phyloP scores from a whole-genome alignment of 345 rosid genomes.

The Salix caprea region DNA sequence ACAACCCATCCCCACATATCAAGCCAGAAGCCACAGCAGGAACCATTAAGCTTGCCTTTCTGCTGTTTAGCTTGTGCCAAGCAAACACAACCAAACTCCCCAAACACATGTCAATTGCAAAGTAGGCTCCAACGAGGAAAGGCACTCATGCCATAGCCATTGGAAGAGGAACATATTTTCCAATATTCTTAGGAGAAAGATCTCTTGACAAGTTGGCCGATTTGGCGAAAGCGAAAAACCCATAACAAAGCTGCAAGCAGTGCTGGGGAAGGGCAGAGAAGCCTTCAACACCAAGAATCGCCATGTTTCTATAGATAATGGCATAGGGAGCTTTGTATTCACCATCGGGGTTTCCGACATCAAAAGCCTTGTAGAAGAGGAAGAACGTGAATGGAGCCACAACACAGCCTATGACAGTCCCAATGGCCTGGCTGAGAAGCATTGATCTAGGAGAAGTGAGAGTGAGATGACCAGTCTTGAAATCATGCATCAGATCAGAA shows the following conservation, averaged over 20 bases:
- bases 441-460: conserved; percentile 84
- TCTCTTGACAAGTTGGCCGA: conserved; percentile 61
- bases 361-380: conserved; percentile 84
- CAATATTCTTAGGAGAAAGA: conserved; percentile 36
- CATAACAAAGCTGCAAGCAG: conserved; percentile 80
- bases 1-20: no score
- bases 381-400: conserved; percentile 84
- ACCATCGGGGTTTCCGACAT: conserved; percentile 84
- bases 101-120: no score
- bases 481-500: conserved; percentile 92
- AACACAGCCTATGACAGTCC: conserved; percentile 64
- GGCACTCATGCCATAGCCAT: conserved; percentile 95
- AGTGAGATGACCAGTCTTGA: conserved; percentile 84
- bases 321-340: conserved; percentile 96
- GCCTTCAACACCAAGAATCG: conserved; percentile 87
- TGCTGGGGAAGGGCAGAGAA: conserved; percentile 84
- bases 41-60: no score
- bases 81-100: no score
- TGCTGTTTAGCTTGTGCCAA: no score
- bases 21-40: no score
- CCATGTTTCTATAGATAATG: conserved; percentile 82
- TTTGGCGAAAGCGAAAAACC: conserved; percentile 73
- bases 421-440: conserved; percentile 25
- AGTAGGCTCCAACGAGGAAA: conserved; percentile 77
- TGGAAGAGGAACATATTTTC: conserved; percentile 83